Conservation (phyloP, 768 basidiomycete species). For the Suillus plorans region DNA sequence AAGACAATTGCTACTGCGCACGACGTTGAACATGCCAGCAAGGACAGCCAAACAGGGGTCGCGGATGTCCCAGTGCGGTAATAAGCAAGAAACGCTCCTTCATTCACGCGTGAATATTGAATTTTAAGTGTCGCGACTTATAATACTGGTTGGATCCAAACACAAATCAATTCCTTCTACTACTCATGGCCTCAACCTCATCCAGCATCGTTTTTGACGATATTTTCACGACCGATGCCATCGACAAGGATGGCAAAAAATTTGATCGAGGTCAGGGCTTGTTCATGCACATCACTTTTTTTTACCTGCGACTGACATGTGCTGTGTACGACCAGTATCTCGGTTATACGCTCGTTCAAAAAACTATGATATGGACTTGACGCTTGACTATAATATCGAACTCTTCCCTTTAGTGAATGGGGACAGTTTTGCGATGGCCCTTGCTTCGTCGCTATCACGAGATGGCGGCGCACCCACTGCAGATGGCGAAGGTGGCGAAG, state of each 20-base stretch:
- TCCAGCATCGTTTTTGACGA: constrained; percentile 91
- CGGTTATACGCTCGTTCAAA: constrained; percentile 86
- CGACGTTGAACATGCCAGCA: neutral
- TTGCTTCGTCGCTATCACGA: constrained; percentile 77
- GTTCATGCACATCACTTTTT: neutral
- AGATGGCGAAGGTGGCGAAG: constrained; percentile 54
- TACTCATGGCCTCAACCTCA: constrained; percentile 50
- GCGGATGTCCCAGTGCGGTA: neutral
- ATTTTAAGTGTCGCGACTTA: neutral
- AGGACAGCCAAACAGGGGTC: neutral
- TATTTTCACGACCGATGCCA: constrained; percentile 80
- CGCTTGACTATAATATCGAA: constrained; percentile 93
- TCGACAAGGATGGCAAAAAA: constrained; percentile 93
- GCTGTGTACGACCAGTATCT: constrained; percentile 60
- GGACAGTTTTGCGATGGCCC: constrained; percentile 79
- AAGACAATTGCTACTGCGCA: neutral
- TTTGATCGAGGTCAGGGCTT: constrained; percentile 82
- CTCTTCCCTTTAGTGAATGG: constrained; percentile 71
- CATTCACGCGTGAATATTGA: neutral
- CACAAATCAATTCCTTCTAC: neutral
- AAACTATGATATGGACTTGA: constrained; percentile 90
- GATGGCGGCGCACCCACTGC: constrained; percentile 40
- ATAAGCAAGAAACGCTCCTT: neutral
- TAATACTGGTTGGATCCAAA: neutral
- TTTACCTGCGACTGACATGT: constrained; percentile 7